Evolutionary conservation across 164 flowering plant species (phyloP), one percentile per base, ranked within the genome.

Genomic region (Buxus sempervirens): DNA sequence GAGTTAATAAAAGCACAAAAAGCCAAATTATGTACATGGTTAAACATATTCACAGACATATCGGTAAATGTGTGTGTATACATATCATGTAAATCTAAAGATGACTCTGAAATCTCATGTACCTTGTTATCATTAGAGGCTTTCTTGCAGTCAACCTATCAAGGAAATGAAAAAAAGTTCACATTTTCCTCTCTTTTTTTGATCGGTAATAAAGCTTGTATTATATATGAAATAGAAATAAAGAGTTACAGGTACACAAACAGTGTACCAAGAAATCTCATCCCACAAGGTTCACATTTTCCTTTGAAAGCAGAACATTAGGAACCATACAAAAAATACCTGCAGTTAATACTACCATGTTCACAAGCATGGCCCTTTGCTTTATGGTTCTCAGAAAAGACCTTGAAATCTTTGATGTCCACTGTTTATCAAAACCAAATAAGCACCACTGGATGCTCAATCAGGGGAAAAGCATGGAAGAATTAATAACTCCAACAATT

Each of bases 51-150:
- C 7, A 32, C 7, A 32, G 3, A 32, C 7, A 32, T 32, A 32
- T 32, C 3, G 3, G 7, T 32, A 32, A 3, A 32, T 32, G 38
- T 32, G 7, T 32, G 7, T 32, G 7, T 32, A 32, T 32, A 32
- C 7, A 32, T 32, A 32, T 32, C 36, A 36, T 22, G 38, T 57
- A 53, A 62, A 61, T 28, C 27, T 28, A 9, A 26, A 0, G n/a
- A 53, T 38, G 57, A 18, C 1, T 53, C 22, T 63, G 20, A n/a
- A 49, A 36, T n/a, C 26, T n/a, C 58, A 62, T 32, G 67, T 63
- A 85, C 87, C 84, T 80, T 53, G 65, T 73, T 15, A 55, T 66
- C 32, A 63, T 21, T 28, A 64, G 64, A 66, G 80, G 73, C 45
- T 58, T 73, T 62, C 67, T 78, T 38, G 54, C 68, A 42, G 67